These are phyloP conservation scores for Colletotrichum spinosum DNA, from an alignment of 2,329 filamentous ascomycete genomes.

Conservation along the genomic window DNA sequence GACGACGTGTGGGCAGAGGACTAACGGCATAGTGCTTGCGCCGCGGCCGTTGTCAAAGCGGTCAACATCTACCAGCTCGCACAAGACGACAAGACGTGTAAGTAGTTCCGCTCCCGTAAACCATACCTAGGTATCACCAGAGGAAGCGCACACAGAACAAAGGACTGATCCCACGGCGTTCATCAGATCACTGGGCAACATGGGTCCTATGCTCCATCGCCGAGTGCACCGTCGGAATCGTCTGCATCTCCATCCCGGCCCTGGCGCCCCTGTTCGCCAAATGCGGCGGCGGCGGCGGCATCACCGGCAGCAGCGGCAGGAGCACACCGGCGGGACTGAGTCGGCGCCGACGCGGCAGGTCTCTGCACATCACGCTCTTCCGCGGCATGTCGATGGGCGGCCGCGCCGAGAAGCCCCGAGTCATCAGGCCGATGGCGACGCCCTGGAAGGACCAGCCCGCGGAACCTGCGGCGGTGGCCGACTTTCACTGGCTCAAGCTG, in stretches of 20 bases:
- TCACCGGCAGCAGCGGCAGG: conserved; percentile 2
- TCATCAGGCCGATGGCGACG: conserved; percentile 32
- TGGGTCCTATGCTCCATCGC: conserved; percentile 47
- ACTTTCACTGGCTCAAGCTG: conserved; percentile 29
- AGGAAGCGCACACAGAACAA: neutral
- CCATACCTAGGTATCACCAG: too few species aligned
- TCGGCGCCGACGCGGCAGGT: neutral
- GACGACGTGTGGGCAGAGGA: neutral
- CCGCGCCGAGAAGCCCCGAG: neutral
- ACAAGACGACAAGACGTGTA: conserved; percentile 45
- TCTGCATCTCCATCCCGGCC: conserved; percentile 48
- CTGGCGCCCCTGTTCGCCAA: conserved; percentile 42
- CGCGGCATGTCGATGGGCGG: neutral
- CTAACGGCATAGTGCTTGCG: conserved; percentile 42
- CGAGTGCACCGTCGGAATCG: conserved; percentile 47
- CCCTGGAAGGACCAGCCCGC: conserved; percentile 29
- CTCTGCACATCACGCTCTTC: neutral
- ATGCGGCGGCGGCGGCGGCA: neutral
- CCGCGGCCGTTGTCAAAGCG: conserved; percentile 42
- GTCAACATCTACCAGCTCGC: conserved; percentile 40
- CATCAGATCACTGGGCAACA: conserved; percentile 43
- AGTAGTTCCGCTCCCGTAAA: conserved; percentile 13
- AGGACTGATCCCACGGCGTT: neutral
- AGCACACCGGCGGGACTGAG: neutral
- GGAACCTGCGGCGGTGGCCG: conserved; percentile 17